Evolutionary conservation across 176 grass and related monocot species (phyloP).

Genomic region (Triticum turgidum): DNA sequence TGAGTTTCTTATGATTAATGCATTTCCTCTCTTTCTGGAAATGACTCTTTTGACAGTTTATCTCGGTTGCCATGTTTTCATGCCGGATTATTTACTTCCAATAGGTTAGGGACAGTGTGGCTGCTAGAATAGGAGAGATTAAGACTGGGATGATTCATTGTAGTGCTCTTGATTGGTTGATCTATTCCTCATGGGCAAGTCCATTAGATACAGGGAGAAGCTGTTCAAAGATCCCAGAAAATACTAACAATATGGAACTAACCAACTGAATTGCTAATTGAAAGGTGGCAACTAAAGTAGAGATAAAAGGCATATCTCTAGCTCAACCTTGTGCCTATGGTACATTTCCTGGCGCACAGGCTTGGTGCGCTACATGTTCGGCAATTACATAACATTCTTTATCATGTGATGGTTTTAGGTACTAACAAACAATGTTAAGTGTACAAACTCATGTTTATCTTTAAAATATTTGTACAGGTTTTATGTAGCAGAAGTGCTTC

Average conservation of each 20-base stretch:
- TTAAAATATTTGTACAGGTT: slow-evolving; percentile 53
- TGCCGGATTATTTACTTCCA: neutral
- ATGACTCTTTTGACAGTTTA: neutral
- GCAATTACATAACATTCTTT: neutral
- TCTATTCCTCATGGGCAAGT: neutral
- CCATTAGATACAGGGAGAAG: neutral
- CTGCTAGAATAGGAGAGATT: neutral
- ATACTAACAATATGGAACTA: neutral
- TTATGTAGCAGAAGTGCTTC: slow-evolving; percentile 77
- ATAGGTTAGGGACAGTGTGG: neutral
- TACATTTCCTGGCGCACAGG: neutral
- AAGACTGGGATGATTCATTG: neutral
- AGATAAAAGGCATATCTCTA: neutral
- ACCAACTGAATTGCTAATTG: neutral
- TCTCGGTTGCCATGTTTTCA: neutral
- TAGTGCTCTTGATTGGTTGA: neutral
- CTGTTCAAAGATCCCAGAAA: neutral
- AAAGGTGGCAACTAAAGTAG: neutral
- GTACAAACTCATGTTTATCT: slow-evolving; percentile 21
- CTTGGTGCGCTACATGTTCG: neutral
- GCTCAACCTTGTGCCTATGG: neutral
- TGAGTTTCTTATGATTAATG: neutral
- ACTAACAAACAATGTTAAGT: neutral
- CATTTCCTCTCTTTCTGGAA: neutral
- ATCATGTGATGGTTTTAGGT: neutral